Evolutionary conservation across 495 filamentous ascomycete genomes (phyloP).

Genomic region (Rhypophila decipiens): DNA sequence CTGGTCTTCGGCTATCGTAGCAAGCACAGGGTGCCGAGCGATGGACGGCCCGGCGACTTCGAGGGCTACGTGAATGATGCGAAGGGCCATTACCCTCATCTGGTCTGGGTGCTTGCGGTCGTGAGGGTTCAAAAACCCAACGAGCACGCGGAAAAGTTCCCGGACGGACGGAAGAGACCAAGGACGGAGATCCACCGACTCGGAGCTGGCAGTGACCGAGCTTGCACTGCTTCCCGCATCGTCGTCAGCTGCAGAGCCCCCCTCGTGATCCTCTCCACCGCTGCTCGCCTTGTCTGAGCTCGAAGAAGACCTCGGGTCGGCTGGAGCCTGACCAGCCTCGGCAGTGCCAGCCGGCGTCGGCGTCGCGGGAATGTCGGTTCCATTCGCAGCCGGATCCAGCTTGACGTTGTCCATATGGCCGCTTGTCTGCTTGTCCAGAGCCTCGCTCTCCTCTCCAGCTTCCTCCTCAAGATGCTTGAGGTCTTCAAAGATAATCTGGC

Average conservation of each 20-base stretch:
- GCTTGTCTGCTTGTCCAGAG: constrained; percentile 54
- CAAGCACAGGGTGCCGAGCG: constrained; percentile 83
- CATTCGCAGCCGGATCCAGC: constrained; percentile 85
- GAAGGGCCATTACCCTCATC: constrained; percentile 93
- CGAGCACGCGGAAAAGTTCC: constrained; percentile 90
- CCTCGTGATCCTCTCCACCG: constrained; percentile 14
- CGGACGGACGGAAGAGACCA: constrained; percentile 91
- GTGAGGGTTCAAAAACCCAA: constrained; percentile 88
- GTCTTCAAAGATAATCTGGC: constrained; percentile 91
- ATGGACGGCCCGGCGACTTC: constrained; percentile 96
- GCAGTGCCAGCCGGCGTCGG: constrained; percentile 20
- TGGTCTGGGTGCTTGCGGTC: constrained; percentile 87
- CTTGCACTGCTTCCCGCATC: constrained; percentile 25
- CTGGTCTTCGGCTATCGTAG: constrained; percentile 83
- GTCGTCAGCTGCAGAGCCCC: constrained; percentile 14
- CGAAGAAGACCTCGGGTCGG: constrained; percentile 42
- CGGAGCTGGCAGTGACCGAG: constrained; percentile 30
- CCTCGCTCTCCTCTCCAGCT: constrained; percentile 51
- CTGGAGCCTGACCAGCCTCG: constrained; percentile 36
- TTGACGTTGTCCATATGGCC: constrained; percentile 68
- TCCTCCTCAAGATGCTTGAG: constrained; percentile 79
- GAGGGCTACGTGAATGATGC: constrained; percentile 95
- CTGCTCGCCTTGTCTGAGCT: constrained; percentile 32
- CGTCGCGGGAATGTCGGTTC: constrained; percentile 40
- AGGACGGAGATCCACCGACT: constrained; percentile 61